A percentile compares a stretch with the other conserved stretches of the same genome.
Evolutionary conservation across 495 filamentous ascomycete genomes (phyloP).

Genomic region (Neurospora tetraspora): DNA sequence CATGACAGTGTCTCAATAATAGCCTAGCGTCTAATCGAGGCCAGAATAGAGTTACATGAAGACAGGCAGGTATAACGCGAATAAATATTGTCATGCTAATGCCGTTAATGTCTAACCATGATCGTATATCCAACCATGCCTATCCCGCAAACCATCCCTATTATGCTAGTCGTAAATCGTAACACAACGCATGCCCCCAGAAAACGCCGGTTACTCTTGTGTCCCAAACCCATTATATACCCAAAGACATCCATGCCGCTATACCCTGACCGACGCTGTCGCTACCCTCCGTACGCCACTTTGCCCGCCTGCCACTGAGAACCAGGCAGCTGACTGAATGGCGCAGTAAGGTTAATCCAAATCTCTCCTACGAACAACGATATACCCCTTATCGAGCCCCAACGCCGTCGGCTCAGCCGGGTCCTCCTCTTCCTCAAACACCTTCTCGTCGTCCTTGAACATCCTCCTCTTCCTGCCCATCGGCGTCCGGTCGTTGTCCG

Average conservation of each 20-base stretch:
- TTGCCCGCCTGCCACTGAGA: neutral
- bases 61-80: neutral
- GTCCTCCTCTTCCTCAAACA: slow-evolving; percentile 33
- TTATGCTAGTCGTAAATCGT: neutral
- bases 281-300: neutral
- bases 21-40: neutral
- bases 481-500: slow-evolving; percentile 5
- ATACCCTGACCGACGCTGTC: neutral
- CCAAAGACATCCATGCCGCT: neutral
- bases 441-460: slow-evolving; percentile 25
- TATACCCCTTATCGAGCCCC: slow-evolving; percentile 32
- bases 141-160: neutral
- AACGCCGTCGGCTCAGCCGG: slow-evolving; percentile 15
- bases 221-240: neutral
- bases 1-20: neutral
- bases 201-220: neutral
- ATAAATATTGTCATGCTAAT: neutral
- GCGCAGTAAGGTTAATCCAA: slow-evolving; percentile 19
- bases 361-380: slow-evolving; percentile 34
- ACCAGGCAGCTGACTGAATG: neutral
- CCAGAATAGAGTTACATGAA: neutral
- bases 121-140: neutral
- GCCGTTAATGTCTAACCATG: neutral
- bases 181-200: neutral
- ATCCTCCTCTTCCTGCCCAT: slow-evolving; percentile 22